Evolutionary conservation across 495 filamentous ascomycete species (phyloP), one percentile per base, ranked within the genome.

Genomic region (Melanomma pulvis-pyrius): DNA sequence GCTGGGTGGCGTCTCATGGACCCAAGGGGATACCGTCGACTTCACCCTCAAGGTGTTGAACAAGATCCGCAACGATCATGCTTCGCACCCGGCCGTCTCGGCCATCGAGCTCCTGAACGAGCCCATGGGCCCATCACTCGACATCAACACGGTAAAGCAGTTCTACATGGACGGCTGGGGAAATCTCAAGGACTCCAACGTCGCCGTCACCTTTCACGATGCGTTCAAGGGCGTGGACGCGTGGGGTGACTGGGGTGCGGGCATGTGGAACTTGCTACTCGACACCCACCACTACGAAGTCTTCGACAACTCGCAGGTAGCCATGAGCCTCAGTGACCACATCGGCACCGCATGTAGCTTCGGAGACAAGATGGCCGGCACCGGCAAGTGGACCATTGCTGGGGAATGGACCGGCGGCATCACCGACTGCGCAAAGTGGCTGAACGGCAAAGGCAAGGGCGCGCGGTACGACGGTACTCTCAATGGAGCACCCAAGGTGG

Each of bases 321-420:
- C 67, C 21, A 68, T 74, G 72, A 60, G 68, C 41, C 53, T 70
- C 30, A 26, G 59, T 12, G 69, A 71, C 12, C 77, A 79, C 60
- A 47, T 77, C 39, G 51, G 52, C n/a, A 73, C 68, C 0, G 77
- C 76, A 1, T 78, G 77, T 63, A 65, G 48, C 22, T 79, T 75
- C 56, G 77, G 77, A 21, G 65, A 55, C 41, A 55, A 71, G 34
- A 79, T 79, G 77, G 73, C 77, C 2, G 58, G 56, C 52, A 77
- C 72, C 48, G 74, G 73, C 46, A 78, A 79, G 57, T 88, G 85
- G 82, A 85, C 83, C 46, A 77, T 92, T 44, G 81, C 88, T 13
- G 90, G 90, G 25, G 90, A 93, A 72, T 90, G 84, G 83, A 86
- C 82, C 1, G 86, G 76, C 19, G 87, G 83, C 19, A 74, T 78